A percentile compares a stretch with the other conserved stretches of the same genome.
These are phyloP conservation scores for Didymella pinodella DNA, from an alignment of 2,329 filamentous ascomycete species.

Conservation along the genomic window DNA sequence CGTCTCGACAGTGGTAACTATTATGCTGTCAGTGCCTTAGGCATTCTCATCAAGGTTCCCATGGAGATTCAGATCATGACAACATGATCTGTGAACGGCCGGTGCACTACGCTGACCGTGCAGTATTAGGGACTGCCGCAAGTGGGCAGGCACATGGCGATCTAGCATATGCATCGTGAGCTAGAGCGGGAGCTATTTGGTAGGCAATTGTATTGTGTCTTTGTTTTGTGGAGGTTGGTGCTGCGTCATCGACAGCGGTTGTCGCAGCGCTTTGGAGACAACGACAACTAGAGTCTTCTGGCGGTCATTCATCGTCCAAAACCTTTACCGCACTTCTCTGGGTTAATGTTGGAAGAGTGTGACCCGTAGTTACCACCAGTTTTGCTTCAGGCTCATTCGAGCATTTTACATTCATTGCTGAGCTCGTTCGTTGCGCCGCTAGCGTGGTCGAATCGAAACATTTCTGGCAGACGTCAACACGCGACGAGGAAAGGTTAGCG, in stretches of 20 bases:
- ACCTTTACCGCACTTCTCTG: not conserved
- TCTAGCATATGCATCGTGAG: slow-evolving; percentile 18
- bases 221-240: slow-evolving; percentile 3
- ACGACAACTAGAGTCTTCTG: not conserved
- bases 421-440: slow-evolving; percentile 4
- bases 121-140: slow-evolving; percentile 13
- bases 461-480: slow-evolving; percentile 33
- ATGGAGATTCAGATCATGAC: slow-evolving; percentile 29
- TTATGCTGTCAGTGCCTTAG: slow-evolving; percentile 9
- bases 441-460: not conserved
- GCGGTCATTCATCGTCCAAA: not conserved
- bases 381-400: not conserved
- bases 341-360: not conserved
- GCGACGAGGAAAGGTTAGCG: slow-evolving; percentile 25
- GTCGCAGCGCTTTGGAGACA: not conserved
- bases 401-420: not conserved
- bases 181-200: slow-evolving; percentile 27
- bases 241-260: slow-evolving; percentile 11
- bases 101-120: slow-evolving; percentile 15
- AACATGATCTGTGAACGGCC: slow-evolving; percentile 27
- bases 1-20: not conserved
- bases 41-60: slow-evolving; percentile 8
- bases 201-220: slow-evolving; percentile 5
- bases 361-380: not conserved
- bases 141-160: slow-evolving; percentile 24